Base-by-base conservation (phyloP, 129 eudicot genomes). In the Glebionis coronaria region DNA sequence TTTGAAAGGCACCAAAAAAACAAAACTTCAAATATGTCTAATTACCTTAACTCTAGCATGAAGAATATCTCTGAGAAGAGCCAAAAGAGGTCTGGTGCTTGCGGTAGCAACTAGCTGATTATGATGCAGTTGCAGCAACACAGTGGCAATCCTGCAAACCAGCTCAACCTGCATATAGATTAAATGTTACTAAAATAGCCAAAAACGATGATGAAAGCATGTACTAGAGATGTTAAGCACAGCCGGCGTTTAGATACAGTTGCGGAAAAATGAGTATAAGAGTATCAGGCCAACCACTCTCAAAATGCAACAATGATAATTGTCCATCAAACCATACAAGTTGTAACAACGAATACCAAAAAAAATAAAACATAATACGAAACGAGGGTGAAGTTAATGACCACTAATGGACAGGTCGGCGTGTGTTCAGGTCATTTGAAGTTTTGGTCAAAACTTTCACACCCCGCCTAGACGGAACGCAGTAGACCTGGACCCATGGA, bases 21-120 rank as follows among this genome's bases (percentile, higher is more conserved):
- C 52, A 45, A 23, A 47, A 45, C 14, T 61, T 12, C 2, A 31
- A 20, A 4, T 13, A 44, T 18, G 66, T 65, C 12, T 0, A 44
- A 19, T n/a, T 42, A 94, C 99, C 95, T 89, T 89, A 13, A 89
- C 97, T 84, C 85, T 84, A 73, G 86, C 76, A 75, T 81, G 99
- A 74, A 94, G 84, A 54, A 87, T 80, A 71, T 88, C 90, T 77
- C 79, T 83, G 40, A 94, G 95, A 75, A 72, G 60, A 75, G 83
- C 67, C 79, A 94, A 81, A 73, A 89, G 60, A 51, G 97, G 95
- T 68, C 87, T 77, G 66, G 97, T 90, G 54, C 87, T 66, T 46
- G 81, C 74, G 27, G 99, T 94, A 42, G 92, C 83, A 56, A 87
- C 73, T 42, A 94, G 77, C 82, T 94, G 99, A 67, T 86, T 73